phyloP scores from a whole-genome alignment of 768 basidiomycete species.

The Trametes villosa region DNA sequence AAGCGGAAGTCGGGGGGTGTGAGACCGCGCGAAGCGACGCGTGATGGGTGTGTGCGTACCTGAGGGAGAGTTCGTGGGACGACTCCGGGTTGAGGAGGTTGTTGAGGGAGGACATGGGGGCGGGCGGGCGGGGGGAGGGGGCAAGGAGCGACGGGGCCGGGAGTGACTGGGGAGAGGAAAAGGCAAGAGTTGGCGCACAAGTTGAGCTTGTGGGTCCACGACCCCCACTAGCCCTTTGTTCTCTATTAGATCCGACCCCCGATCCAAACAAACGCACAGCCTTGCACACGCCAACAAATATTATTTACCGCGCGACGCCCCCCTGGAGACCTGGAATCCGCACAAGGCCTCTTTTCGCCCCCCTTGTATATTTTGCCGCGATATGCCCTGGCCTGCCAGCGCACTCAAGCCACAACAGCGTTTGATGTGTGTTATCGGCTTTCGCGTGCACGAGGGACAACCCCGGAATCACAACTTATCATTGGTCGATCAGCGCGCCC shows the following conservation, averaged over 20 bases:
- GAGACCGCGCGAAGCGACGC: constrained; percentile 9
- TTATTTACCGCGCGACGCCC: constrained; percentile 9
- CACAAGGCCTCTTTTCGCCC: background rate
- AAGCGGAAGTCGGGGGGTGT: background rate
- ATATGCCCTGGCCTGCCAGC: constrained; percentile 15
- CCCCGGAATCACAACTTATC: constrained; percentile 16
- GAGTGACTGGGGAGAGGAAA: constrained; percentile 29
- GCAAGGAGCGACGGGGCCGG: constrained; percentile 8
- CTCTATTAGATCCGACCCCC: constrained; percentile 30
- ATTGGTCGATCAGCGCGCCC: constrained; percentile 16
- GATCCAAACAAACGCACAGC: constrained; percentile 27
- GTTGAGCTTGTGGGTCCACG: constrained; percentile 34
- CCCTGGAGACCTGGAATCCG: constrained; percentile 6
- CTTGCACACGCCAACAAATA: constrained; percentile 2
- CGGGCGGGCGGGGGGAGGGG: constrained; percentile 18
- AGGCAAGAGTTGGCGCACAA: constrained; percentile 30
- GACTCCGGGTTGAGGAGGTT: constrained; percentile 36
- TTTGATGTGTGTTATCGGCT: constrained; percentile 25
- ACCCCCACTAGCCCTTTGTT: constrained; percentile 30
- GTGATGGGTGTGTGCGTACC: constrained; percentile 20
- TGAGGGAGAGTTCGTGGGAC: constrained; percentile 27
- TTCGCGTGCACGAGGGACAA: constrained; percentile 22
- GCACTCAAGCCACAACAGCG: constrained; percentile 26
- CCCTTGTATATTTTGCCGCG: constrained; percentile 14
- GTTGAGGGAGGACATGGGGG: constrained; percentile 34